Evolutionary conservation across 179 eudicot species (phyloP), one percentile per base, ranked within the genome.

Genomic region (Gypsophila paniculata): DNA sequence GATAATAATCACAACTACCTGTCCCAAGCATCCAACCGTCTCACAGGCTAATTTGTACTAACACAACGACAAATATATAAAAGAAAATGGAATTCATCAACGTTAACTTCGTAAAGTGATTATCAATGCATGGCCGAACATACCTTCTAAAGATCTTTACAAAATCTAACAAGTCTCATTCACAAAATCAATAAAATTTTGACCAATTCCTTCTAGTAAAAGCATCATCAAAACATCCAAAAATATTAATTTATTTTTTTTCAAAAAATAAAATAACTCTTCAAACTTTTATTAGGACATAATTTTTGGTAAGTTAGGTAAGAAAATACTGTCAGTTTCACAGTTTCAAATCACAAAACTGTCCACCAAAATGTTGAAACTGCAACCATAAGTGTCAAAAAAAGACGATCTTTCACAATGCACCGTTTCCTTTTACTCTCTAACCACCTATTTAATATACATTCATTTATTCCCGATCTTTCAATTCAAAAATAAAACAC

Each of bases 91-190:
- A 44, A 63, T 19, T 65, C 54, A 39, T 36, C n/a, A 13, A 39
- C 53, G 52, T 69, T 32, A 61, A 25, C 8, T 39, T 4, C 68
- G 26, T 38, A 19, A 60, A 32, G 19, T 13, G 13, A 69, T 64
- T n/a, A 14, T 38, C 61, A 57, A 76, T 44, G 46, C 26, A 72
- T 54, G 36, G 19, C 22, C 55, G 17, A 66, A 34, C 60, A 74
- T 65, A 36, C 9, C 63, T 66, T 61, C 48, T 52, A 66, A 77
- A 74, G 65, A 54, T 74, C 53, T 68, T 68, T 55, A 74, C 23
- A 71, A 78, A 53, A 71, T 68, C 17, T 13, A 26, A 21, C 12
- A 66, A 19, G 34, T 42, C 36, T 39, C 38, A 59, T 42, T 34
- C 10, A 65, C 21, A 64, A 70, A 65, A 66, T 49, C 6, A 11